A percentile compares a stretch with the other conserved stretches of the same genome.
Conservation (phyloP, 208 protist genomes). For the Acanthamoeba lugdunensis region DNA sequence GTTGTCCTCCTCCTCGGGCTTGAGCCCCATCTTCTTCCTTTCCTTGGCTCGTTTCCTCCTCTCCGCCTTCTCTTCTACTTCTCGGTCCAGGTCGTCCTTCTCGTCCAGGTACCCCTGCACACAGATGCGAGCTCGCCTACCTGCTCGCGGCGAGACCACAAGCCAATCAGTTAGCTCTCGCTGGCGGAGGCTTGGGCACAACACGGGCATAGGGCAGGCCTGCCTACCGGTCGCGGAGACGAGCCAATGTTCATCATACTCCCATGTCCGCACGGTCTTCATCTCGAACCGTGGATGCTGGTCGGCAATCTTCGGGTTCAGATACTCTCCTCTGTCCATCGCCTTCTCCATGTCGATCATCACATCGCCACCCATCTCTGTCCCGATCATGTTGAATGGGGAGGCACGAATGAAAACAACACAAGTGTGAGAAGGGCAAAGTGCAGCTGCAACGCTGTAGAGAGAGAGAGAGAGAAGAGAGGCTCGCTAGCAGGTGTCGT, state of each 20-base stretch:
- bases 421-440: not conserved
- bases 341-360: constrained; percentile 43
- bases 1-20: not conserved
- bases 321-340: constrained; percentile 5
- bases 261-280: constrained; percentile 14
- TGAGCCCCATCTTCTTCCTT: not conserved
- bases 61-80: not conserved
- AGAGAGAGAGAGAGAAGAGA: no score
- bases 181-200: not conserved
- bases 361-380: constrained; percentile 34
- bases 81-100: constrained; percentile 7
- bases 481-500: not conserved
- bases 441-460: no score
- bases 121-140: not conserved
- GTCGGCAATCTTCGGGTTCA: not conserved
- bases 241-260: constrained; percentile 45
- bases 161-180: not conserved
- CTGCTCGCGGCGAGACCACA: not conserved
- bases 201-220: not conserved
- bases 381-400: not conserved
- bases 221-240: constrained; percentile 2
- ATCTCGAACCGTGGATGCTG: constrained; percentile 55
- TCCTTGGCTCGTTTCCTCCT: not conserved
- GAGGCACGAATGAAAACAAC: not conserved
- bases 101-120: constrained; percentile 36